Evolutionary conservation across 2,329 filamentous ascomycete genomes (phyloP).

Genomic region (Aschersonia sp.): DNA sequence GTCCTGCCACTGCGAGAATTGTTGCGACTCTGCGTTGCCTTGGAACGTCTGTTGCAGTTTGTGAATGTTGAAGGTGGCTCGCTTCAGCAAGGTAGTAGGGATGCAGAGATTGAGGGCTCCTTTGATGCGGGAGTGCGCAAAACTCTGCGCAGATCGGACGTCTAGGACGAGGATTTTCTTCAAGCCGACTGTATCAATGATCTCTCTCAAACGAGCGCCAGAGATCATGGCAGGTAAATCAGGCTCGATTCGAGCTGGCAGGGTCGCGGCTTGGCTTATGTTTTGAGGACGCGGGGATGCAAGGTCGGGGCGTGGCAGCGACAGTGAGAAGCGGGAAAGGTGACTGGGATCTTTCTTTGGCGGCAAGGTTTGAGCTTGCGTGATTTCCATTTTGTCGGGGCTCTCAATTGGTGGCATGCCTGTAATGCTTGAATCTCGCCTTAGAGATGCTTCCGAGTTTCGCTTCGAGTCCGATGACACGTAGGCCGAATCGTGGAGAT

Average conservation of each 20-base stretch:
- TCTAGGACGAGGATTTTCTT: slow-evolving; percentile 58
- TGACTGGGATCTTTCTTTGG: slow-evolving; percentile 35
- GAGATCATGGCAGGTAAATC: slow-evolving; percentile 36
- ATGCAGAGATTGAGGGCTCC: slow-evolving; percentile 89
- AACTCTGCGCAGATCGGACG: slow-evolving; percentile 75
- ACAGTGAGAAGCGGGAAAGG: slow-evolving; percentile 35
- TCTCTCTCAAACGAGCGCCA: slow-evolving; percentile 35
- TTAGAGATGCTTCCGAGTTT: slow-evolving; percentile 32
- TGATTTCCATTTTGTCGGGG: slow-evolving; percentile 16
- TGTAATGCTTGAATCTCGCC: slow-evolving; percentile 20
- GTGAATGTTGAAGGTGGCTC: slow-evolving; percentile 76
- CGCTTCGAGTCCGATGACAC: slow-evolving; percentile 39
- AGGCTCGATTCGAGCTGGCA: slow-evolving; percentile 34
- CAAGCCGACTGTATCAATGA: slow-evolving; percentile 30
- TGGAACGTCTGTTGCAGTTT: slow-evolving; percentile 83
- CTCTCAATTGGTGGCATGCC: slow-evolving; percentile 28
- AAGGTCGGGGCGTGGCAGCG: slow-evolving; percentile 29
- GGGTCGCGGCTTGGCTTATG: slow-evolving; percentile 28
- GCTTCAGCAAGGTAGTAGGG: slow-evolving; percentile 82
- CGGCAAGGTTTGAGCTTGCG: slow-evolving; percentile 13
- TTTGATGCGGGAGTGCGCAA: slow-evolving; percentile 55
- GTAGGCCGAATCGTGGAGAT: slow-evolving; percentile 36
- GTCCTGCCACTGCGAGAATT: slow-evolving; percentile 63
- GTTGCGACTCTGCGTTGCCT: slow-evolving; percentile 49
- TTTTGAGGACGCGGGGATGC: slow-evolving; percentile 14